Base-by-base conservation (phyloP, 225 moss, liverwort and hornwort genomes). In the Climacium dendroides region DNA sequence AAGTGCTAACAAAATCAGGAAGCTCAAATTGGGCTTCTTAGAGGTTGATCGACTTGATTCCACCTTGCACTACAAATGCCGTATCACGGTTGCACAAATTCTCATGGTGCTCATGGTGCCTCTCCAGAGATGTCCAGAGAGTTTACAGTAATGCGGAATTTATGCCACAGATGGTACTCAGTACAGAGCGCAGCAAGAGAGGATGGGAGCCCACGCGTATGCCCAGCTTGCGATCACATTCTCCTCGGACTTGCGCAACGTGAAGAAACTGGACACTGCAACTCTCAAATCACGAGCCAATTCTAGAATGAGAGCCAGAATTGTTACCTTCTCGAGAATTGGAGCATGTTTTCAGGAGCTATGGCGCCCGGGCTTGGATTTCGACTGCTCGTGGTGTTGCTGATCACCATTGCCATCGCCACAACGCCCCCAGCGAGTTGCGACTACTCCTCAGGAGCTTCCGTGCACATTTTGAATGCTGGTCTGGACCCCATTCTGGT, bases 391-490 rank as follows among this genome's bases (percentile, higher is more conserved):
- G 37, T 66, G 45, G 25, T 85, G 69, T 39, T 81, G 69, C 39
- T 89, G 67, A 41, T 43, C 78, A 37, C 77, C 75, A 48, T 91
- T 20, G 70, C 57, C 22, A 26, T 89, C 41, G 72, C 35, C 24
- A 7, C 73, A 55, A 26, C 57, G 78, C 69, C 59, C 3, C 60
- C 81, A 59, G 91, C 61, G 79, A 87, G 35, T 29, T 82, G 74
- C 18, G 90, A 85, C 71, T 81, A 87, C 82, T 83, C 92, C 54
- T 86, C 89, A 13, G 93, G 90, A 78, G 88, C 93, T 18, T 93
- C 90, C 9, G 93, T 93, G 78, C 89, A 89, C 82, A 90, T 93
- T 78, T 54, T 90, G 84, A 93, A 93, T 41, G 88, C 73, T 15
- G 90, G 89, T 10, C 82, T 77, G 1, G 92, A 92, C 29, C 61